A percentile compares a stretch with the other conserved stretches of the same genome.
Conservation (phyloP, 345 rosid genomes). For the Euphorbia pulcherrima region DNA sequence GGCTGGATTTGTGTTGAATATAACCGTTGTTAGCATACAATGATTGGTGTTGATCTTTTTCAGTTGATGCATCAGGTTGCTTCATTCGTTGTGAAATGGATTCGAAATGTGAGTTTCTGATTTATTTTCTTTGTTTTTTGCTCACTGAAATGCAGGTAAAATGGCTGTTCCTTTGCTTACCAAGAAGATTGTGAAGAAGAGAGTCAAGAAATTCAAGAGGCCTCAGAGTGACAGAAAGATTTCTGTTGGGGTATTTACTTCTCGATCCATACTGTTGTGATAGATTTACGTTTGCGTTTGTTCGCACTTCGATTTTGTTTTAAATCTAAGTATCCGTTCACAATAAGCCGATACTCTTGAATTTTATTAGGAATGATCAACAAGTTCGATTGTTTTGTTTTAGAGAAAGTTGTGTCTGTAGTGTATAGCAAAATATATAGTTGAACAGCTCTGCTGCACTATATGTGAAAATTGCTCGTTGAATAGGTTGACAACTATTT, state of each 20-base stretch:
- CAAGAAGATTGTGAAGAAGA: slow-evolving; percentile 71
- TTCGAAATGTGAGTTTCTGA: background rate
- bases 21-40: background rate
- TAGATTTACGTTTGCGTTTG: too few species aligned
- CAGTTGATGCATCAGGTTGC: background rate
- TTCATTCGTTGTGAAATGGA: background rate
- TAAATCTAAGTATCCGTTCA: too few species aligned
- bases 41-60: background rate
- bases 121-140: background rate
- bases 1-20: background rate
- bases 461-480: too few species aligned
- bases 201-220: slow-evolving; percentile 60
- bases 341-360: too few species aligned
- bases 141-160: slow-evolving; percentile 18
- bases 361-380: too few species aligned
- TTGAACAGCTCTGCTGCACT: too few species aligned
- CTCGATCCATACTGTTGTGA: background rate
- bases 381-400: too few species aligned
- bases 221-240: slow-evolving; percentile 65
- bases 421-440: too few species aligned
- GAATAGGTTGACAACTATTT: background rate
- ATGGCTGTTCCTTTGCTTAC: slow-evolving; percentile 58
- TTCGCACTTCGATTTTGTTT: too few species aligned
- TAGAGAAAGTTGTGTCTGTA: too few species aligned
- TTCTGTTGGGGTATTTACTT: slow-evolving; percentile 39